A percentile compares a stretch with the other conserved stretches of the same genome.
phyloP scores from a whole-genome alignment of 2,329 filamentous ascomycete species.

The Aspergillus aculeatus region DNA sequence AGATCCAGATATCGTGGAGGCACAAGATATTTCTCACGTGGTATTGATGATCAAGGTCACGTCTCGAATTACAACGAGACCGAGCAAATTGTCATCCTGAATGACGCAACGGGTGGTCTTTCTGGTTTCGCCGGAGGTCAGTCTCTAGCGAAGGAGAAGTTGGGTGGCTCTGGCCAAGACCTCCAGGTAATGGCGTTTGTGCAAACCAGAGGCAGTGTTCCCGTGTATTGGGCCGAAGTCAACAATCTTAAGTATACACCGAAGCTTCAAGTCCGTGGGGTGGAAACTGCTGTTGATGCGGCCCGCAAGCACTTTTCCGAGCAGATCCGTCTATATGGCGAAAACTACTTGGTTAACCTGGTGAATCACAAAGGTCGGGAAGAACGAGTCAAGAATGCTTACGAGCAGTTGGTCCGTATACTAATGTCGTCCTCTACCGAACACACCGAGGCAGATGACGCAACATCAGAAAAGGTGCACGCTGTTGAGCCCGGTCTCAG shows the following conservation, averaged over 20 bases:
- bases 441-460: constrained; percentile 61
- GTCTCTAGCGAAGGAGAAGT: constrained; percentile 72
- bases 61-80: constrained; percentile 99
- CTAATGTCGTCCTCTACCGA: constrained; percentile 70
- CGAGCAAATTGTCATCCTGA: constrained; percentile 86
- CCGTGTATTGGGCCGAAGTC: constrained; percentile 93
- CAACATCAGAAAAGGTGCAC: constrained; percentile 77
- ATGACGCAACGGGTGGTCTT: constrained; percentile 72
- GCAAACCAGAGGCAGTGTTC: constrained; percentile 93
- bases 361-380: constrained; percentile 96
- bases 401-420: constrained; percentile 82
- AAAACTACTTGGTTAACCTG: constrained; percentile 95
- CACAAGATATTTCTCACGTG: constrained; percentile 91
- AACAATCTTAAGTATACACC: constrained; percentile 91
- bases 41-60: constrained; percentile 87
- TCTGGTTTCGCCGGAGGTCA: constrained; percentile 77
- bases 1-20: constrained; percentile 85
- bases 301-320: constrained; percentile 87
- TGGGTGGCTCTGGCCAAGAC: constrained; percentile 64
- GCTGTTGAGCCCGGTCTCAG: constrained; percentile 65
- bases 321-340: constrained; percentile 89
- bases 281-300: constrained; percentile 75
- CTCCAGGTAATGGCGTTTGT: constrained; percentile 91
- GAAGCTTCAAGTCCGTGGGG: constrained; percentile 79
- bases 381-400: constrained; percentile 83